Evolutionary conservation across 2,329 filamentous ascomycete genomes (phyloP), one percentile per base, ranked within the genome.

Genomic region (Fusarium sp.): DNA sequence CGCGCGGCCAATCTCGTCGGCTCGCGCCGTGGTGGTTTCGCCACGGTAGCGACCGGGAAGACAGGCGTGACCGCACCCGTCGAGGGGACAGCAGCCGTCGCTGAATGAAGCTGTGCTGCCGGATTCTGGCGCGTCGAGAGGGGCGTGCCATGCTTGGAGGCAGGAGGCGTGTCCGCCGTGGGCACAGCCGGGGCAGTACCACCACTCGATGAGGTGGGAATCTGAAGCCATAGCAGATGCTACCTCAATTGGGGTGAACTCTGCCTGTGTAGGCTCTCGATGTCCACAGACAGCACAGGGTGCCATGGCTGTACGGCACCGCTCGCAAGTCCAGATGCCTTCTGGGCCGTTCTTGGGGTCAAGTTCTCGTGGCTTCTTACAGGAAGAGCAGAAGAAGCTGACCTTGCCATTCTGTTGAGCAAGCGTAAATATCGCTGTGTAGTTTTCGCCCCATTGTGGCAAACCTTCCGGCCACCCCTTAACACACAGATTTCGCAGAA

Each of bases 41-140:
- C 83, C 79, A 6, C 85, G 82, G 77, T 87, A 88, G 35, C 79
- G 79, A 0, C 87, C 86, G 0, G 87, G 87, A 0, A 90, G 80
- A 63, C 88, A 90, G 27, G 86, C 85, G 70, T 90, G 88, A 4
- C 87, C 84, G 72, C 88, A 90, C 0, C 88, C 88, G 64, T 90
- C 87, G n/a, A 88, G 77, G 3, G 88, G 88, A 66, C 88, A 90
- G 75, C 84, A 88, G 0, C 88, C 88, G 47, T 84, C 86, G 32
- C 83, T 84, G 66, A 76, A 80, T 22, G 78, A 77, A 30, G 70
- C 63, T 1, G 74, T 66, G 1, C 66, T 63, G 6, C 64, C 61
- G 6, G 66, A 30, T 27, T 73, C 67, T 19, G 32, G 70, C 3
- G 47, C 10, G 7, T 68, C 71, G 3, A 75, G 56, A 7, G 80